A percentile compares a stretch with the other conserved stretches of the same genome.
These are phyloP conservation scores for Conoideocrella luteorostrata DNA, from an alignment of 2,329 filamentous ascomycete species.

Conservation along the genomic window DNA sequence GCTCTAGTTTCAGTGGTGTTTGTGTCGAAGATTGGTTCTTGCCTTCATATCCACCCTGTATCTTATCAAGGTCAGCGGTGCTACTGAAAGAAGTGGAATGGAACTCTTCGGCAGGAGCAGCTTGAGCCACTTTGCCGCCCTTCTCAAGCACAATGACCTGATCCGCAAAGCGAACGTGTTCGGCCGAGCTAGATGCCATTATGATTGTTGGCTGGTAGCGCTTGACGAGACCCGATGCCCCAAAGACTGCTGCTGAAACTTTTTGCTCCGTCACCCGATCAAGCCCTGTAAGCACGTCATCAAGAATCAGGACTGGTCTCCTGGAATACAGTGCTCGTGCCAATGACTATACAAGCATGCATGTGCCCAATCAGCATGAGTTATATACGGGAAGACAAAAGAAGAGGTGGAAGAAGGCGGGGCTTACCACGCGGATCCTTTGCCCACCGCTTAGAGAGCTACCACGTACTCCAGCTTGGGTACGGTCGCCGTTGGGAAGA, in stretches of 20 bases:
- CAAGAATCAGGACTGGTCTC: conserved; percentile 21
- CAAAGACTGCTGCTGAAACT: conserved; percentile 29
- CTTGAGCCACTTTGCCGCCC: conserved; percentile 14
- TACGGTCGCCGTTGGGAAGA: conserved; percentile 16
- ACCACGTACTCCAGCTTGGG: conserved; percentile 15
- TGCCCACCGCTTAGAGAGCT: conserved; percentile 19
- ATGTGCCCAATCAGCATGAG: too few species aligned
- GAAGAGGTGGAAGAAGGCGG: too few species aligned
- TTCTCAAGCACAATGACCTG: conserved; percentile 16
- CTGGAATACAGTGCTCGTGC: conserved; percentile 18
- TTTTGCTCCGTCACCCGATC: conserved; percentile 30
- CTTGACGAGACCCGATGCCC: conserved; percentile 22
- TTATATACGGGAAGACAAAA: too few species aligned
- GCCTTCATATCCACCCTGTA: too few species aligned
- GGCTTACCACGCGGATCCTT: conserved; percentile 18
- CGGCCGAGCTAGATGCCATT: conserved; percentile 19
- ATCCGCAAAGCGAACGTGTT: conserved; percentile 17
- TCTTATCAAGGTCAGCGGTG: too few species aligned
- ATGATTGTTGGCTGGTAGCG: conserved; percentile 17
- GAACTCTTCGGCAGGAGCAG: conserved; percentile 8
- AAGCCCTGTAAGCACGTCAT: conserved; percentile 28
- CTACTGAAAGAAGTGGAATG: background rate
- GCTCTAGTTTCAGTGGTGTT: background rate
- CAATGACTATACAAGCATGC: conserved; percentile 11
- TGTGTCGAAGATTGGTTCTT: too few species aligned